A percentile compares a stretch with the other conserved stretches of the same genome.
These are phyloP conservation scores for Rubus parviflorus DNA, from an alignment of 306 rosid genomes.

Conservation along the genomic window DNA sequence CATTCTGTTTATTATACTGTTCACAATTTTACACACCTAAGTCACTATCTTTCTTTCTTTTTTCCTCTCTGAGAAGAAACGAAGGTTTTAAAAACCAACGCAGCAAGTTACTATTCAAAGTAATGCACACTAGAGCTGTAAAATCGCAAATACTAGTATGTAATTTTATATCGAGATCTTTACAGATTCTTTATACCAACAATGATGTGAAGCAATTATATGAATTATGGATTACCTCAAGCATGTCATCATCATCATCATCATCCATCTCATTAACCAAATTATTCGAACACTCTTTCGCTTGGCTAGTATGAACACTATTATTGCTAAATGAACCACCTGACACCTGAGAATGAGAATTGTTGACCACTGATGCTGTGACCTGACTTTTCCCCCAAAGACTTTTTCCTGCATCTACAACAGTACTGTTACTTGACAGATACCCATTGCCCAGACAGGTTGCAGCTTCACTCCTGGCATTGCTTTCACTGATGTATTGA, in stretches of 20 bases:
- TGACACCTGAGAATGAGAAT: constrained; percentile 38
- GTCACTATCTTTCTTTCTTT: not conserved
- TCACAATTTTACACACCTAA: no score
- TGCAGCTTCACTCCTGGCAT: constrained; percentile 32
- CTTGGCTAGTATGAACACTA: constrained; percentile 35
- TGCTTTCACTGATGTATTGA: constrained; percentile 23
- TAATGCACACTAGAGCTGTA: not conserved
- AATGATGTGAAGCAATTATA: not conserved
- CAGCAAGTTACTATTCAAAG: not conserved
- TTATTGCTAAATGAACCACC: constrained; percentile 39
- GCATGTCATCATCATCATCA: constrained; percentile 63
- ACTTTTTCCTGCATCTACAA: constrained; percentile 31
- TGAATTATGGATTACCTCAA: constrained; percentile 54
- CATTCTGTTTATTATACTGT: no score
- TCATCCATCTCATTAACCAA: constrained; percentile 43
- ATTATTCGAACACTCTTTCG: constrained; percentile 32
- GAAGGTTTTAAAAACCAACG: no score
- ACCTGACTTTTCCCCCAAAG: constrained; percentile 34
- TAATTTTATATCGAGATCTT: not conserved
- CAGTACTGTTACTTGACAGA: constrained; percentile 30
- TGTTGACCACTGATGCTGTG: constrained; percentile 37
- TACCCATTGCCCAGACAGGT: constrained; percentile 18
- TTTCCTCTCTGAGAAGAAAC: not conserved
- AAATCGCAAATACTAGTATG: not conserved
- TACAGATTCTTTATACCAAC: not conserved